These are phyloP conservation scores for Hymenoscyphus occultus DNA, from an alignment of 2,329 filamentous ascomycete genomes.

Conservation along the genomic window DNA sequence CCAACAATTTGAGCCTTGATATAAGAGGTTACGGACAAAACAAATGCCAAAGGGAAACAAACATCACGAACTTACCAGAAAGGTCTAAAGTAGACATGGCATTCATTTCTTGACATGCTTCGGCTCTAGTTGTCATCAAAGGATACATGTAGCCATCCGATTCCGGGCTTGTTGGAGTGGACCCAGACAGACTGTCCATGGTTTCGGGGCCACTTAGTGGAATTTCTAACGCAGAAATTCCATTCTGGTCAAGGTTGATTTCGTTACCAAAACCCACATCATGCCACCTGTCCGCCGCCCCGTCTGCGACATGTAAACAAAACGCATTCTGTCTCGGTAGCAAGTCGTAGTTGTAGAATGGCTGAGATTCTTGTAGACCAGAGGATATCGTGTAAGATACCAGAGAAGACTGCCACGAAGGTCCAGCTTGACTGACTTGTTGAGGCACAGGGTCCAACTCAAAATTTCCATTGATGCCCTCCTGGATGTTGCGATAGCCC, in stretches of 20 bases:
- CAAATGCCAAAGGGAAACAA: neutral
- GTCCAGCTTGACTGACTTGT: constrained; percentile 12
- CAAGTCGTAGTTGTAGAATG: constrained; percentile 18
- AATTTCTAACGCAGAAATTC: constrained; percentile 24
- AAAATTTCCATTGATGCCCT: constrained; percentile 8
- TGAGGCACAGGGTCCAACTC: constrained; percentile 18
- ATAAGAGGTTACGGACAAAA: neutral
- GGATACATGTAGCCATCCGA: constrained; percentile 29
- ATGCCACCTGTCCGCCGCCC: constrained; percentile 24
- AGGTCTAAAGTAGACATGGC: constrained; percentile 24
- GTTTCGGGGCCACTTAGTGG: constrained; percentile 28
- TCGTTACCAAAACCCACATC: constrained; percentile 11
- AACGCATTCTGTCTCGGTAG: constrained; percentile 20
- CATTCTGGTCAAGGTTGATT: constrained; percentile 22
- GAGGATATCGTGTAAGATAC: constrained; percentile 25
- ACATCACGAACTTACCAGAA: constrained; percentile 21
- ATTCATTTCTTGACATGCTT: constrained; percentile 14
- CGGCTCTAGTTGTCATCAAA: constrained; percentile 17
- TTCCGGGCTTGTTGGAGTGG: constrained; percentile 19
- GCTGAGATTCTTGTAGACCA: constrained; percentile 20
- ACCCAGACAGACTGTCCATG: constrained; percentile 21
- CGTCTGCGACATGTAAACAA: constrained; percentile 20
- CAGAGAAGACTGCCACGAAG: constrained; percentile 20
- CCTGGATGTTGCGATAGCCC: constrained; percentile 15
- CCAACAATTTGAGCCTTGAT: neutral